These are phyloP conservation scores for Aspergillus amoenus DNA, from an alignment of 2,329 filamentous ascomycete species.

Conservation along the genomic window DNA sequence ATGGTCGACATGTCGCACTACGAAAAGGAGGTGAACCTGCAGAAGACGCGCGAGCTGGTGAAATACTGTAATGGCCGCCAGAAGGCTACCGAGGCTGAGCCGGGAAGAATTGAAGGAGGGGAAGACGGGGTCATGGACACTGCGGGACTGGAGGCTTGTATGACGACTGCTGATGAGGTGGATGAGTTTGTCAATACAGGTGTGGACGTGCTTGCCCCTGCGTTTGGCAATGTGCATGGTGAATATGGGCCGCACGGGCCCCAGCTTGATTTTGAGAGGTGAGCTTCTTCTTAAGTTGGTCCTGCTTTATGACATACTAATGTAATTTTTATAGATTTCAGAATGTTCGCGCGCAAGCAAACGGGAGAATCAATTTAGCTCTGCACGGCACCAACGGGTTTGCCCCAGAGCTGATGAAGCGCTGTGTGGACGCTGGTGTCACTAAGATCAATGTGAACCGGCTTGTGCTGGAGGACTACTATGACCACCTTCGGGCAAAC, in stretches of 20 bases:
- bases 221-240: conserved; percentile 75
- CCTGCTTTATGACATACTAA: no score
- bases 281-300: no score
- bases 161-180: conserved; percentile 69
- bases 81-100: conserved; percentile 70
- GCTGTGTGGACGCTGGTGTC: no score
- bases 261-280: conserved; percentile 58
- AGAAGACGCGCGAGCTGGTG: conserved; percentile 62
- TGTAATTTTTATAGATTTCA: no score
- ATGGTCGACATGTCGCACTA: conserved; percentile 78
- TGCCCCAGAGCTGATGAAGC: no score
- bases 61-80: conserved; percentile 63
- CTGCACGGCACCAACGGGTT: no score
- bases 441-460: no score
- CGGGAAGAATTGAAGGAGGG: conserved; percentile 68
- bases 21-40: conserved; percentile 68
- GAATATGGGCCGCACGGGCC: conserved; percentile 67
- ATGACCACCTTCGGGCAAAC: no score
- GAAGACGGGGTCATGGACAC: conserved; percentile 74
- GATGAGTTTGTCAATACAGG: conserved; percentile 69
- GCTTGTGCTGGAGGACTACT: no score
- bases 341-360: no score
- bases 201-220: conserved; percentile 72
- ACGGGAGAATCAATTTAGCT: no score
- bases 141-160: conserved; percentile 58